Evolutionary conservation across 179 eudicot species (phyloP).

Genomic region (Amaranthus tricolor): DNA sequence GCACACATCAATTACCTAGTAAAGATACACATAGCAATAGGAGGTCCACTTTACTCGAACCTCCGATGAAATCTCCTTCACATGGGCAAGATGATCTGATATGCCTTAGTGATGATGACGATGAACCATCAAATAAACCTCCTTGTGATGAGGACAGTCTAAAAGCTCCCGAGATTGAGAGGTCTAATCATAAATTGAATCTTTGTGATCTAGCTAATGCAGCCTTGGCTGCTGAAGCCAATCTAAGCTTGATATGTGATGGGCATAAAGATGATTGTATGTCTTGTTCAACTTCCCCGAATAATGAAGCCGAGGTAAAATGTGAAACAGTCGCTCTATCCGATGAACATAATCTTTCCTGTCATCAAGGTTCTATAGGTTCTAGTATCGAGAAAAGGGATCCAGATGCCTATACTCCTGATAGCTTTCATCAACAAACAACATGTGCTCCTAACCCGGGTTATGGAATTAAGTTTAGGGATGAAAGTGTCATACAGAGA

Average conservation of each 20-base stretch:
- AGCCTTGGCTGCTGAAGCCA: constrained; percentile 38
- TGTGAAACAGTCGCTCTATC: constrained; percentile 32
- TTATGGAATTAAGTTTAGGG: constrained; percentile 33
- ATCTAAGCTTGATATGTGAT: constrained; percentile 28
- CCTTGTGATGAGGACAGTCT: constrained; percentile 29
- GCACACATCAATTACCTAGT: constrained; percentile 27
- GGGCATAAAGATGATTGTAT: constrained; percentile 34
- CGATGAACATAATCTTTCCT: constrained; percentile 33
- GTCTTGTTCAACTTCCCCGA: constrained; percentile 39
- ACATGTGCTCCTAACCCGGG: constrained; percentile 38
- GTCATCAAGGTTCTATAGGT: constrained; percentile 33
- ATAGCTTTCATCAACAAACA: constrained; percentile 30
- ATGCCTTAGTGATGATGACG: constrained; percentile 85
- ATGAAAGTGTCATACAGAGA: constrained; percentile 36
- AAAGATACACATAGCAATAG: constrained; percentile 20
- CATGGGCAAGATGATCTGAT: constrained; percentile 48
- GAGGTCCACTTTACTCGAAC: constrained; percentile 23
- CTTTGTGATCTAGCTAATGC: constrained; percentile 40
- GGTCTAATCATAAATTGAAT: constrained; percentile 37
- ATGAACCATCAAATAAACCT: constrained; percentile 40
- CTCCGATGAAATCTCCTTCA: constrained; percentile 37
- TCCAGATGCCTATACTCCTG: constrained; percentile 31
- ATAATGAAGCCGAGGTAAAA: constrained; percentile 35
- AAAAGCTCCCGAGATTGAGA: constrained; percentile 20
- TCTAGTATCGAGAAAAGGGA: constrained; percentile 32